These are phyloP conservation scores for Saccharomycopsis malanga DNA, from an alignment of 805 yeast genomes.

Conservation along the genomic window DNA sequence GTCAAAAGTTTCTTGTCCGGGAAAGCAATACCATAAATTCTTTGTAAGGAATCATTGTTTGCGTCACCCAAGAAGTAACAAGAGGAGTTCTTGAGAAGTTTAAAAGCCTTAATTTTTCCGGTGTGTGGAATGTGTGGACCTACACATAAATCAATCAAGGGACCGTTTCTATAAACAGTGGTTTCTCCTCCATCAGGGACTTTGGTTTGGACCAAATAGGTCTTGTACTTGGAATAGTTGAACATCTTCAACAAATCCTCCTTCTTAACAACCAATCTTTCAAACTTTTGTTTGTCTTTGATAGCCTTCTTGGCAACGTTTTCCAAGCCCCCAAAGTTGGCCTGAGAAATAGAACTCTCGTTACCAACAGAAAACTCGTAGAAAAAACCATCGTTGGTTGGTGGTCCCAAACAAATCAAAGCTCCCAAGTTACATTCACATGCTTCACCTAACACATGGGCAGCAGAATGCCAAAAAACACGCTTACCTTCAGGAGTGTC, in stretches of 20 bases:
- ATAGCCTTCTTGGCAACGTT: slow-evolving; percentile 81
- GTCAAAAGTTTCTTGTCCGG: slow-evolving; percentile 96
- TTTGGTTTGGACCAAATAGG: slow-evolving; percentile 75
- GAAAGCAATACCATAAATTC: slow-evolving; percentile 96
- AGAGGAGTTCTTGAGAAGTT: slow-evolving; percentile 90
- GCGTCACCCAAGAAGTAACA: slow-evolving; percentile 94
- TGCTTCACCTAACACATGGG: slow-evolving; percentile 96
- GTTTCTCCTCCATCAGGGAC: slow-evolving; percentile 94
- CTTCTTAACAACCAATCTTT: slow-evolving; percentile 86
- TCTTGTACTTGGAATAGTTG: slow-evolving; percentile 92
- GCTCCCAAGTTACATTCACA: slow-evolving; percentile 96
- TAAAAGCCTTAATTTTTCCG: slow-evolving; percentile 90
- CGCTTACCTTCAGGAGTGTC: slow-evolving; percentile 90
- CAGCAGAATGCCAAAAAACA: slow-evolving; percentile 98
- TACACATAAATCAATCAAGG: slow-evolving; percentile 90
- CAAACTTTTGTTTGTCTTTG: slow-evolving; percentile 92
- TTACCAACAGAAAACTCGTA: slow-evolving; percentile 88
- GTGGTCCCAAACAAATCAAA: slow-evolving; percentile 91
- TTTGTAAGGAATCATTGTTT: slow-evolving; percentile 88
- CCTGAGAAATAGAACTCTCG: slow-evolving; percentile 65
- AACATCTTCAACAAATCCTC: slow-evolving; percentile 91
- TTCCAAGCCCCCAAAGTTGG: slow-evolving; percentile 81
- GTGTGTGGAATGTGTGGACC: slow-evolving; percentile 99
- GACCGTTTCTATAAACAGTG: slow-evolving; percentile 97
- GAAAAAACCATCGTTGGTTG: slow-evolving; percentile 95